These are phyloP conservation scores for Capsicum pubescens DNA, from an alignment of 257 asterid genomes.

Conservation along the genomic window DNA sequence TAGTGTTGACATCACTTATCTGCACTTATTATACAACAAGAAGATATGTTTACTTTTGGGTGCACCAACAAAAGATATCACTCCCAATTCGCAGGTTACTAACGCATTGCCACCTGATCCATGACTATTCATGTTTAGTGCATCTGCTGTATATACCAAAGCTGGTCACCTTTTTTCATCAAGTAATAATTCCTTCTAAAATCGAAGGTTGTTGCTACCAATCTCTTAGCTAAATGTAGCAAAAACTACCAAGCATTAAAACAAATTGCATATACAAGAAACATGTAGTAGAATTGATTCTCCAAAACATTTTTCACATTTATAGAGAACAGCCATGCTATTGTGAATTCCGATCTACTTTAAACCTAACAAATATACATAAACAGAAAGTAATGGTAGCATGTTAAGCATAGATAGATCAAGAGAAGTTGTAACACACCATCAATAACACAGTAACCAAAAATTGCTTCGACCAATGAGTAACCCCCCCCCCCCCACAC, in stretches of 20 bases:
- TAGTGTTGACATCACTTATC: neutral
- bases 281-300: neutral
- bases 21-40: neutral
- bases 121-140: neutral
- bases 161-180: neutral
- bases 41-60: neutral
- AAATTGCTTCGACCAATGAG: neutral
- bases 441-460: neutral
- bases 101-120: neutral
- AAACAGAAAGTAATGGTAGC: neutral
- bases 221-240: neutral
- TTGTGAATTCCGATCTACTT: neutral
- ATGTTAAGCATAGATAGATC: neutral
- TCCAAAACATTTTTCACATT: neutral
- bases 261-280: neutral
- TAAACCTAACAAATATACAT: neutral
- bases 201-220: neutral
- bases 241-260: constrained; percentile 7
- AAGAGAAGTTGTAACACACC: neutral
- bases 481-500: too few relatives aligned
- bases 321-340: neutral
- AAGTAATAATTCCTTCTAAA: neutral
- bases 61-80: neutral
- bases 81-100: neutral
- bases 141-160: constrained; percentile 8